Evolutionary conservation across 2,329 filamentous ascomycete species (phyloP).

Genomic region (Sporothrix protearum): DNA sequence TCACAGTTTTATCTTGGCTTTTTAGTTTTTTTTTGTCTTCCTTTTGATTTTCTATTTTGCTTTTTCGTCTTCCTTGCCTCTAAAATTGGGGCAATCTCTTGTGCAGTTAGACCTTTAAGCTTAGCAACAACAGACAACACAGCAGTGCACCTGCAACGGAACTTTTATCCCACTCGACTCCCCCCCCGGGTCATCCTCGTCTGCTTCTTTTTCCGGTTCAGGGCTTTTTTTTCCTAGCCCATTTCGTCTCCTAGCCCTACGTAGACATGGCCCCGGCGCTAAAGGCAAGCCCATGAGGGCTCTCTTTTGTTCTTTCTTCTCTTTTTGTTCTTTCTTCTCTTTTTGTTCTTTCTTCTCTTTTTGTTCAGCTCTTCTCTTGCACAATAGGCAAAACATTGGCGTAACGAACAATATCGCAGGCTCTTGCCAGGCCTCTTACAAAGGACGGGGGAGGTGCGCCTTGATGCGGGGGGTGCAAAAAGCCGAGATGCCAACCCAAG

Average conservation of each 20-base stretch:
- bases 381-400: neutral
- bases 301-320: neutral
- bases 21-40: neutral
- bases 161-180: neutral
- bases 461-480: neutral
- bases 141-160: neutral
- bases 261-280: constrained; percentile 9
- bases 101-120: too few species aligned
- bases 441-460: neutral
- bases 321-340: neutral
- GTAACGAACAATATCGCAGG: neutral
- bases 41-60: neutral
- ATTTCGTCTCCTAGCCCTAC: constrained; percentile 6
- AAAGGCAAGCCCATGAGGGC: neutral
- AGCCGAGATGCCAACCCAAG: neutral
- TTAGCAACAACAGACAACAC: neutral
- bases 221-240: neutral
- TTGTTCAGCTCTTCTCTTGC: neutral
- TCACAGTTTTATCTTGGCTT: neutral
- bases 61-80: constrained; percentile 8
- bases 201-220: neutral
- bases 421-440: neutral
- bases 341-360: neutral
- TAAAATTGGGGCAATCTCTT: constrained; percentile 11
- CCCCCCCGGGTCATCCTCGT: neutral